Conservation (phyloP, 345 rosid species). For the Euphorbia tirucalli region DNA sequence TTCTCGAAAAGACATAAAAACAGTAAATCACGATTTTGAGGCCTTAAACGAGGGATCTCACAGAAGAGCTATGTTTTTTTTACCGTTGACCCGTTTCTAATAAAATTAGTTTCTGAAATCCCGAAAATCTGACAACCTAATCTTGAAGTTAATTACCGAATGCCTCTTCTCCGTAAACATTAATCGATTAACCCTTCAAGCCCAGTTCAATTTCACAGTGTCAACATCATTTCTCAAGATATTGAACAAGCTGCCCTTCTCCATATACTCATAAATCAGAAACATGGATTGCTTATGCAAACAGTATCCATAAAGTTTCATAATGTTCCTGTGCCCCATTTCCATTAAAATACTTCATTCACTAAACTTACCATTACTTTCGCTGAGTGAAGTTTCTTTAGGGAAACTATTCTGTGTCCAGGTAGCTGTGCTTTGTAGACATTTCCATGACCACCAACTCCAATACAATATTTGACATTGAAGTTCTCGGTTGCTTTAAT, state of each 20-base stretch:
- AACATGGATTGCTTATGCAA: not conserved
- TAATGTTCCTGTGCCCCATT: not conserved
- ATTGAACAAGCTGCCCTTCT: not conserved
- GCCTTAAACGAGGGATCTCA: too few relatives aligned
- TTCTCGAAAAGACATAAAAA: too few relatives aligned
- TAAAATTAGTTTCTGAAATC: too few relatives aligned
- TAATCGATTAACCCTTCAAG: not conserved
- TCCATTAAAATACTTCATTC: not conserved
- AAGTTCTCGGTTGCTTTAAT: not conserved
- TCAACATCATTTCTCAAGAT: not conserved
- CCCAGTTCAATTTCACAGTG: not conserved
- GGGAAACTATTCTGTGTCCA: not conserved
- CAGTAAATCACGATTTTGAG: too few relatives aligned
- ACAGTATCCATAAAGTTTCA: not conserved
- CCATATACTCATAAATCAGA: slow-evolving; percentile 3
- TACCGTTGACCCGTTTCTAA: too few relatives aligned
- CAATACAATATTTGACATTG: not conserved
- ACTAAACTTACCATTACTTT: not conserved
- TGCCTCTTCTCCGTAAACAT: too few relatives aligned
- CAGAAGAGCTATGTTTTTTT: too few relatives aligned
- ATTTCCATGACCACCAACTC: not conserved
- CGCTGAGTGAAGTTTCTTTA: not conserved
- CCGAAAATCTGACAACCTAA: too few relatives aligned
- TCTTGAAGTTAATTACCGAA: too few relatives aligned
- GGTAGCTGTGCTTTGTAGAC: not conserved